A percentile compares a stretch with the other conserved stretches of the same genome.
phyloP scores from a whole-genome alignment of 306 rosid genomes.

The Pterocarpus macrocarpus region DNA sequence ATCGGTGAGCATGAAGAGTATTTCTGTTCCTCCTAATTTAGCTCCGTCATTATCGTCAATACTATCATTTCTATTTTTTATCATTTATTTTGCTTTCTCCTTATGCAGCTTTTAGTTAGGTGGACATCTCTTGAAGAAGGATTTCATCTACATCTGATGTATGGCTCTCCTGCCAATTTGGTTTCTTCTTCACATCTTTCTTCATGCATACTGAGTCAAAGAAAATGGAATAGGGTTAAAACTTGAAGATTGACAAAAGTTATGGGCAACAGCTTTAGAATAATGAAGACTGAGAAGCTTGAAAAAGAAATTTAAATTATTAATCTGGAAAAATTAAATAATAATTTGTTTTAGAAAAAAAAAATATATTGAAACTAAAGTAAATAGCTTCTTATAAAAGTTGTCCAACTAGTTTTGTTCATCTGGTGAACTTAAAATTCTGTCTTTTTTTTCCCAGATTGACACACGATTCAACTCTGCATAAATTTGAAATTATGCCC shows the following conservation, averaged over 20 bases:
- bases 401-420: conserved; percentile 26
- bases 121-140: conserved; percentile 86
- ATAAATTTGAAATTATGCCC: conserved; percentile 11
- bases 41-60: conserved; percentile 2
- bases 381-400: conserved; percentile 4
- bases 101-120: conserved; percentile 71
- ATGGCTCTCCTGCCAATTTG: conserved; percentile 48
- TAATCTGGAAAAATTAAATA: conserved; percentile 11
- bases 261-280: conserved; percentile 12
- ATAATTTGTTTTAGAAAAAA: conserved; percentile 16
- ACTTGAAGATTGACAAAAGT: background rate
- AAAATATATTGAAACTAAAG: conserved; percentile 18
- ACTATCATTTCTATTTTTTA: background rate
- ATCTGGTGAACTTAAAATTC: conserved; percentile 27
- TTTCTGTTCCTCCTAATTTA: conserved; percentile 5
- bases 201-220: conserved; percentile 39
- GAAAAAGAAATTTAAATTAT: conserved; percentile 6
- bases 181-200: conserved; percentile 35
- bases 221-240: conserved; percentile 38
- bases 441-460: background rate
- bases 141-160: conserved; percentile 79
- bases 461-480: conserved; percentile 15
- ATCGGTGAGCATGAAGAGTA: conserved; percentile 19
- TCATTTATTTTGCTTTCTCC: conserved; percentile 41
- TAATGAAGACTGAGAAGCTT: conserved; percentile 30